Base-by-base conservation (phyloP, 2,329 filamentous ascomycete species). In the Colletotrichum caudatum region DNA sequence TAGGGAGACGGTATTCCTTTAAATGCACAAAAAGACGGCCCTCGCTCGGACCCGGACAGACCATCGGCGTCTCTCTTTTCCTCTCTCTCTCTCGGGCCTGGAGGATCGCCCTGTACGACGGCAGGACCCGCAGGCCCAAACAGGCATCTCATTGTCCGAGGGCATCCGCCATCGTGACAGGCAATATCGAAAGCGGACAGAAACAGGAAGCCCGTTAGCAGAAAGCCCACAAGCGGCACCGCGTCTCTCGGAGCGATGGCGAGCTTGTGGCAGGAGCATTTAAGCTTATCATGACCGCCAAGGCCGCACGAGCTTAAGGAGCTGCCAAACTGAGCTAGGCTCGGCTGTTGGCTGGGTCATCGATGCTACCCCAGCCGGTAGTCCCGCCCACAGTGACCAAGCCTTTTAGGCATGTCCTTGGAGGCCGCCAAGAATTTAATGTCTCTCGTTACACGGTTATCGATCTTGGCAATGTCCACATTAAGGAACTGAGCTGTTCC, bases 221-320 rank as follows among this genome's bases (percentile, higher is more conserved):
- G 33, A 29, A 20, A 64, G 61, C 50, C 61, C 50, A 56, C 61
- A 54, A 56, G 1, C 26, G 23, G 4, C 3, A 11, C 20, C 29
- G 33, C 26, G 18, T 46, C 5, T 37, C 69, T 63, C 71, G 69
- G 72, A 39, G 69, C 35, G 48, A 69, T 63, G 39, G 57, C 37
- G 51, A 72, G 64, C 65, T 65, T 73, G 58, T 53, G 72, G 72
- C 72, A 73, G 72, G 72, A 72, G 72, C 65, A 64, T 62, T 65
- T 58, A 72, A 68, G 72, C 69, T 72, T 72, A 73, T 73, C 72
- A 65, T 62, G 23, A 65, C 64, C 48, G 72, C 72, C 69, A 72
- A 72, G 69, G 23, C 60, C 59, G 64, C 46, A 3, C 37, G 56
- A 35, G n/a, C 54, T 62, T 62, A 18, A 26, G 57, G 69, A 72